Evolutionary conservation across 202 grass and related monocot species (phyloP).

Genomic region (Panicum virgatum): DNA sequence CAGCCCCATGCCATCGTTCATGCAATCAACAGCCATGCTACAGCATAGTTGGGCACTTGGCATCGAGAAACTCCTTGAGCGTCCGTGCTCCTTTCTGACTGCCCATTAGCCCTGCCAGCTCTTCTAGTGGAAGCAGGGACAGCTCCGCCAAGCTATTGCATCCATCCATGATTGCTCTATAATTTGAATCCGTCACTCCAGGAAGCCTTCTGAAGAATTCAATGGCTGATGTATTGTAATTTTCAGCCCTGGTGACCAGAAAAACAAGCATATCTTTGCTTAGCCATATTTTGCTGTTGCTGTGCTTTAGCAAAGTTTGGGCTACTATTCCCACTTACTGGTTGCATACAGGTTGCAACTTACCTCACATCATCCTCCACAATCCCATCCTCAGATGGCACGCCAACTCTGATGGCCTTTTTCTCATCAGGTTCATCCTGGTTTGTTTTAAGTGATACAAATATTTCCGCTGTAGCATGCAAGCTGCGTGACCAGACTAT

Average conservation of each 20-base stretch:
- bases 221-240: conserved; percentile 92
- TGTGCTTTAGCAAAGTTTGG: not conserved
- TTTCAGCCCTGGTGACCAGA: conserved; percentile 63
- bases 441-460: conserved; percentile 86
- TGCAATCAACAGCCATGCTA: conserved; percentile 13
- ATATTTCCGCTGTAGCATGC: conserved; percentile 88
- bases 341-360: not conserved
- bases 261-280: not conserved
- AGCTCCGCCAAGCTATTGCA: conserved; percentile 85
- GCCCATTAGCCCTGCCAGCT: conserved; percentile 72
- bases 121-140: conserved; percentile 72
- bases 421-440: conserved; percentile 97
- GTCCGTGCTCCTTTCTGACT: conserved; percentile 80
- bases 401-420: conserved; percentile 88
- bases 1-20: not conserved
- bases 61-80: conserved; percentile 92
- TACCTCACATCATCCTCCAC: conserved; percentile 90
- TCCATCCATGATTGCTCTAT: conserved; percentile 79
- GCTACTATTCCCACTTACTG: not conserved
- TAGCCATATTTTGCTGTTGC: not conserved
- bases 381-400: conserved; percentile 83
- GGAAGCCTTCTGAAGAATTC: conserved; percentile 94
- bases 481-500: conserved; percentile 92
- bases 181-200: conserved; percentile 91
- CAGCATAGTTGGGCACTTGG: conserved; percentile 84